Conservation (phyloP, 2,329 filamentous ascomycete species). For the Phyllosticta citriasiana region DNA sequence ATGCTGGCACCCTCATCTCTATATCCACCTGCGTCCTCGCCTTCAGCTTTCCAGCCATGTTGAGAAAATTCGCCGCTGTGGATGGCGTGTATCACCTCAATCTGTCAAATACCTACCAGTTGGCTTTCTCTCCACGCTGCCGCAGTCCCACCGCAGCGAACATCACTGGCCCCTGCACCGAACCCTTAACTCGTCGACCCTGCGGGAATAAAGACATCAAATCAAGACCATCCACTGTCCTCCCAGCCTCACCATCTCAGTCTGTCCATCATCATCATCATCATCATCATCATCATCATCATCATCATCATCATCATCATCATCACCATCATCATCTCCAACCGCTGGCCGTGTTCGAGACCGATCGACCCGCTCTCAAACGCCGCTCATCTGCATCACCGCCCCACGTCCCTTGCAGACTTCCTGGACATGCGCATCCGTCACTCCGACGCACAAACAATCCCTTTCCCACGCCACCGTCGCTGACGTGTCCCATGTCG, state of each 20-base stretch:
- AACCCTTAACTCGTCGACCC: not conserved
- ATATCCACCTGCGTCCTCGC: not conserved
- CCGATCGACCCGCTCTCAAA: no score
- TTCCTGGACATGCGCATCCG: not conserved
- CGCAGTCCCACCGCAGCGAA: not conserved
- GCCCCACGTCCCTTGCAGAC: not conserved
- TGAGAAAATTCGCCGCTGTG: not conserved
- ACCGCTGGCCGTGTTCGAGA: not conserved
- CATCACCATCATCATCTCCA: not conserved
- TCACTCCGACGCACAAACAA: not conserved
- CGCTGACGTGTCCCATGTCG: not conserved
- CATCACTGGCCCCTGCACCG: not conserved
- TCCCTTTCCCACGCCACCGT: not conserved
- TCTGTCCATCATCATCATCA: not conserved
- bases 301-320: not conserved
- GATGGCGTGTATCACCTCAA: not conserved
- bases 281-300: not conserved
- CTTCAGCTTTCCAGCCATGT: not conserved
- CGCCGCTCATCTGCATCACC: not conserved
- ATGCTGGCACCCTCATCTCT: not conserved
- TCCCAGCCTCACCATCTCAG: not conserved
- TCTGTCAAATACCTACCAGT: not conserved
- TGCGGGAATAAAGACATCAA: not conserved
- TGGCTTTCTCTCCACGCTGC: not conserved
- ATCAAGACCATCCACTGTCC: not conserved